phyloP scores from a whole-genome alignment of 139 green algal genomes.

The Coccomyxa sp. region DNA sequence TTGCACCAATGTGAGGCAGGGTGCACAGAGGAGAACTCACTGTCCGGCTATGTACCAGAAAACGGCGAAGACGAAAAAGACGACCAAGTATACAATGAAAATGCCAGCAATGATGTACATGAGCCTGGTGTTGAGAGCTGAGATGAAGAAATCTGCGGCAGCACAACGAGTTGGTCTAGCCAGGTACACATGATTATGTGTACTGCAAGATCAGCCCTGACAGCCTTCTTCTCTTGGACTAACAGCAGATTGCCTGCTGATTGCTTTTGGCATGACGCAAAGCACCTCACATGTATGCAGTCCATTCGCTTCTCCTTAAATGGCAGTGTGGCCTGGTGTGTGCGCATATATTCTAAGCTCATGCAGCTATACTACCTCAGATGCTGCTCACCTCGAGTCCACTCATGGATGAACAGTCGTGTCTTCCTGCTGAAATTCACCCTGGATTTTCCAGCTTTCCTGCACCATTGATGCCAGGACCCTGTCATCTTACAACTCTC shows the following conservation, averaged over 20 bases:
- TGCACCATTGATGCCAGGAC: neutral
- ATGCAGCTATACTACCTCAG: neutral
- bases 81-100: slow-evolving; percentile 7
- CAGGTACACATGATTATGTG: neutral
- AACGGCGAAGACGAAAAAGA: slow-evolving; percentile 24
- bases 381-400: slow-evolving; percentile 10
- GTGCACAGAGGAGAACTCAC: neutral
- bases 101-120: slow-evolving; percentile 4
- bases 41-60: slow-evolving; percentile 5
- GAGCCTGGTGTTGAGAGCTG: slow-evolving; percentile 17
- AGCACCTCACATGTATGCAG: neutral
- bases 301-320: too few relatives aligned
- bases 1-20: too few relatives aligned
- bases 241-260: neutral
- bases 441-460: slow-evolving; percentile 16
- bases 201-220: neutral
- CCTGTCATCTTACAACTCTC: neutral
- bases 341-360: neutral
- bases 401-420: slow-evolving; percentile 13
- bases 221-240: too few relatives aligned
- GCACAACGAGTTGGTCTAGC: neutral
- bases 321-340: too few relatives aligned
- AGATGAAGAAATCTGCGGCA: slow-evolving; percentile 28
- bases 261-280: neutral
- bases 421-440: neutral